These are phyloP conservation scores for Bruguiera gymnorhiza DNA, from an alignment of 345 rosid species.

Conservation along the genomic window DNA sequence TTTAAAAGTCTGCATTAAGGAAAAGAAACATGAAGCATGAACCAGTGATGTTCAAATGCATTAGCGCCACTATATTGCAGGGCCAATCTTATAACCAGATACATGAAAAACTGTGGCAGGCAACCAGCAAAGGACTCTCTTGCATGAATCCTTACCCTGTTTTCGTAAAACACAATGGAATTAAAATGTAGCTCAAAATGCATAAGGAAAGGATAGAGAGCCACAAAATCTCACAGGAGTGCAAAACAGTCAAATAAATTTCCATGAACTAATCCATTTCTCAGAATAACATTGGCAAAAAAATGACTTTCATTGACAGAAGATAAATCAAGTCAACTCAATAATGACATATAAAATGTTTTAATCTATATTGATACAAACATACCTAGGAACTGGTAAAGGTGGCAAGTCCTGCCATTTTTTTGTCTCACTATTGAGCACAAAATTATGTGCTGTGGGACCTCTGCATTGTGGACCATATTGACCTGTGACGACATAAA, in stretches of 20 bases:
- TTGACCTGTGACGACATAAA: slow-evolving; percentile 80
- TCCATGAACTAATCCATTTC: too few relatives aligned
- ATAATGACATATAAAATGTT: neutral
- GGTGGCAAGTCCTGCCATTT: slow-evolving; percentile 67
- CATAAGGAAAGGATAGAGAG: too few relatives aligned
- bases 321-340: neutral
- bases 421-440: slow-evolving; percentile 83
- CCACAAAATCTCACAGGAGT: too few relatives aligned
- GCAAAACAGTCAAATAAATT: too few relatives aligned
- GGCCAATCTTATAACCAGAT: too few relatives aligned
- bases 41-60: neutral
- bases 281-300: too few relatives aligned
- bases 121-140: too few relatives aligned
- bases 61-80: neutral
- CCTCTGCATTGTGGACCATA: slow-evolving; percentile 97
- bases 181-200: too few relatives aligned
- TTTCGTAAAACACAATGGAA: too few relatives aligned
- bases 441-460: slow-evolving; percentile 74
- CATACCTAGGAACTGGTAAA: slow-evolving; percentile 85
- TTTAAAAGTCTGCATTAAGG: neutral
- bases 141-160: too few relatives aligned
- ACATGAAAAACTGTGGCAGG: too few relatives aligned
- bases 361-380: slow-evolving; percentile 8
- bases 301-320: neutral
- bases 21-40: neutral